Conservation (phyloP, 805 yeast genomes). For the Pichia paraexigua region DNA sequence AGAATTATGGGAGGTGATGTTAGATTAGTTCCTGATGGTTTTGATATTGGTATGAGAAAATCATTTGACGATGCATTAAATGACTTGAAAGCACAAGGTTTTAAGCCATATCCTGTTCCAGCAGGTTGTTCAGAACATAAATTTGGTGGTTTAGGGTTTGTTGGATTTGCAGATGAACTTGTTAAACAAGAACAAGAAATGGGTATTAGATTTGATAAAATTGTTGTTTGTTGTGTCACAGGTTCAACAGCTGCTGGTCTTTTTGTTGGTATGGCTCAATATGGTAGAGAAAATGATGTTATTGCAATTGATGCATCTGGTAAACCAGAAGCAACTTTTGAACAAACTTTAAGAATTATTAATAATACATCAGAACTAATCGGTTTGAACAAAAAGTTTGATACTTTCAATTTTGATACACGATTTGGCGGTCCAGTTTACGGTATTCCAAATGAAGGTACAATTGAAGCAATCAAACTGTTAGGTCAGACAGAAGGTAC, state of each 20-base stretch:
- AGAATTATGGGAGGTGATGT: slow-evolving; percentile 32
- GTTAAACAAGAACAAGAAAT: slow-evolving; percentile 28
- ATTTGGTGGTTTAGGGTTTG: slow-evolving; percentile 31
- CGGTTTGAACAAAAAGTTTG: slow-evolving; percentile 22
- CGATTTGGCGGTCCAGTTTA: slow-evolving; percentile 30
- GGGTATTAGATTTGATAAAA: slow-evolving; percentile 28
- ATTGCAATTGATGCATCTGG: slow-evolving; percentile 32
- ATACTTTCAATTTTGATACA: slow-evolving; percentile 24
- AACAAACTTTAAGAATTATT: slow-evolving; percentile 29
- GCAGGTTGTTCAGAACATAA: slow-evolving; percentile 32
- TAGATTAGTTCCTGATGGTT: slow-evolving; percentile 27
- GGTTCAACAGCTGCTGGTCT: slow-evolving; percentile 31
- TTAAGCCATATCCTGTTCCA: slow-evolving; percentile 31
- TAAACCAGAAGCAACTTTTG: slow-evolving; percentile 29
- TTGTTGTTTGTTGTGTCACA: slow-evolving; percentile 30
- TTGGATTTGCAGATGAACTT: slow-evolving; percentile 30
- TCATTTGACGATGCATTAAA: slow-evolving; percentile 28
- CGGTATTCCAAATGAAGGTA: slow-evolving; percentile 31
- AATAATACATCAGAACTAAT: slow-evolving; percentile 27
- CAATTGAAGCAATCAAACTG: slow-evolving; percentile 30
- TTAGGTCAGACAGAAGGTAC: slow-evolving; percentile 30
- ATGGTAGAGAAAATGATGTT: slow-evolving; percentile 28
- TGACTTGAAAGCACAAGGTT: slow-evolving; percentile 23
- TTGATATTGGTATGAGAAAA: slow-evolving; percentile 30
- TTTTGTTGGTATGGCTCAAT: slow-evolving; percentile 29